Conservation (phyloP, 2,329 filamentous ascomycete species). For the Arachnomyces sp. region DNA sequence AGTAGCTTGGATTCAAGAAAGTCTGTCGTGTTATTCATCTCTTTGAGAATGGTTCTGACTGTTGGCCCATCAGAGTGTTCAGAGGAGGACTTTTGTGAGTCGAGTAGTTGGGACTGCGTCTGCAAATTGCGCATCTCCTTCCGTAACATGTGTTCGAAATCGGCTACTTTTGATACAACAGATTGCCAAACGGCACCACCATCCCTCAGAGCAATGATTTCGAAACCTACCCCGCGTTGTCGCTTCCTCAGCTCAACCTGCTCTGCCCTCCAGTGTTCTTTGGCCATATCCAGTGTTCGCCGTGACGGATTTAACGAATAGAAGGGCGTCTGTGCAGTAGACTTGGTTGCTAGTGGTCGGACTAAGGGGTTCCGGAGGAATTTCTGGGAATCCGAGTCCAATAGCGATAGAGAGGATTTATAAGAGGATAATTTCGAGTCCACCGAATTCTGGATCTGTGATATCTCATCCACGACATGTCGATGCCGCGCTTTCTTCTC, state of each 20-base stretch:
- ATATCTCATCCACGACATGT: slow-evolving; percentile 45
- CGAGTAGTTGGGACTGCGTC: slow-evolving; percentile 11
- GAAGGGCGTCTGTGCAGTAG: slow-evolving; percentile 33
- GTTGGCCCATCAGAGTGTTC: slow-evolving; percentile 17
- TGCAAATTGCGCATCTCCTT: slow-evolving; percentile 29
- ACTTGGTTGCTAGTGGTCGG: slow-evolving; percentile 25
- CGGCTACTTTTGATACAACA: slow-evolving; percentile 43
- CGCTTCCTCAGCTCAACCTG: slow-evolving; percentile 37
- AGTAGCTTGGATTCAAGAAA: slow-evolving; percentile 44
- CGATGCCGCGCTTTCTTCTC: slow-evolving; percentile 50
- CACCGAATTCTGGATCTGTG: slow-evolving; percentile 48
- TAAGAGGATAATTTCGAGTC: slow-evolving; percentile 55
- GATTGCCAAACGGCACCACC: slow-evolving; percentile 54
- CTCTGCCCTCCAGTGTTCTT: slow-evolving; percentile 49
- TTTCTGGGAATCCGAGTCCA: slow-evolving; percentile 47
- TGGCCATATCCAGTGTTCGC: slow-evolving; percentile 53
- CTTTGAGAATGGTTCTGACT: slow-evolving; percentile 28
- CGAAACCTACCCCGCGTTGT: slow-evolving; percentile 42
- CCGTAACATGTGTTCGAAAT: slow-evolving; percentile 45
- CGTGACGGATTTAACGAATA: slow-evolving; percentile 48
- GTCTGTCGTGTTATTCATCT: slow-evolving; percentile 41
- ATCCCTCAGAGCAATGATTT: slow-evolving; percentile 51
- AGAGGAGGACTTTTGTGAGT: slow-evolving; percentile 1
- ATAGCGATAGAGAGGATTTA: slow-evolving; percentile 46
- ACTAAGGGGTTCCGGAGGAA: slow-evolving; percentile 46